These are phyloP conservation scores for Alisma plantagoaquatica DNA, from an alignment of 106 monocot genomes.

Conservation along the genomic window DNA sequence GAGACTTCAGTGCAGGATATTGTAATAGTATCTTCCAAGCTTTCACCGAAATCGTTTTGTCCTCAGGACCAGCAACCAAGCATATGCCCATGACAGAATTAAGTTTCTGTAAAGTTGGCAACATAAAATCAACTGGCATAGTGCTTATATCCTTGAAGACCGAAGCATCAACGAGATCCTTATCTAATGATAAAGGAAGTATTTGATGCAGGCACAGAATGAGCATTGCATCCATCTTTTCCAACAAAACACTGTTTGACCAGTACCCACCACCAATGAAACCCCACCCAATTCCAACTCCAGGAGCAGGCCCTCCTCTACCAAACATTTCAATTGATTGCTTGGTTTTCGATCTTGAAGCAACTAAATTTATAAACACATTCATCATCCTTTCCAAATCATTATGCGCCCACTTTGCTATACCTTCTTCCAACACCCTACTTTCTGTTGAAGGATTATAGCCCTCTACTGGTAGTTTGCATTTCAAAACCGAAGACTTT, in stretches of 20 bases:
- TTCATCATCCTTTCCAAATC: conserved; percentile 31
- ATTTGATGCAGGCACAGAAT: conserved; percentile 39
- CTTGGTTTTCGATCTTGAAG: conserved; percentile 27
- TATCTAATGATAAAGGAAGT: conserved; percentile 15
- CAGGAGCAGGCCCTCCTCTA: conserved; percentile 94
- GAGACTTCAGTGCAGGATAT: conserved; percentile 41
- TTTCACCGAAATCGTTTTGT: conserved; percentile 30
- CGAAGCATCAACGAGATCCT: conserved; percentile 11
- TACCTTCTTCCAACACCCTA: conserved; percentile 61
- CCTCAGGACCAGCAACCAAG: conserved; percentile 58
- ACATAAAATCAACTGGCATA: conserved; percentile 1
- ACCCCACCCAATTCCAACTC: conserved; percentile 87
- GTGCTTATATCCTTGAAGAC: conserved; percentile 2
- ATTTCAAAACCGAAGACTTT: conserved; percentile 13
- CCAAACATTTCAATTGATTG: conserved; percentile 69
- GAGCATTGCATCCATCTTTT: conserved; percentile 50
- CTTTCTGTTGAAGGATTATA: conserved; percentile 17
- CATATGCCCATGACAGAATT: conserved; percentile 52
- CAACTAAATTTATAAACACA: conserved; percentile 19
- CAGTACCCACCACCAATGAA: conserved; percentile 74
- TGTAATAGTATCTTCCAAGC: conserved; percentile 57
- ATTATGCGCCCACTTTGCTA: conserved; percentile 35
- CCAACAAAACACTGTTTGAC: conserved; percentile 39
- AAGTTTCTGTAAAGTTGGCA: conserved; percentile 26
- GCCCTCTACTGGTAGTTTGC: conserved; percentile 7